Evolutionary conservation across 1,284 basidiomycete species (phyloP).

Genomic region (Exsudoporus floridanus): DNA sequence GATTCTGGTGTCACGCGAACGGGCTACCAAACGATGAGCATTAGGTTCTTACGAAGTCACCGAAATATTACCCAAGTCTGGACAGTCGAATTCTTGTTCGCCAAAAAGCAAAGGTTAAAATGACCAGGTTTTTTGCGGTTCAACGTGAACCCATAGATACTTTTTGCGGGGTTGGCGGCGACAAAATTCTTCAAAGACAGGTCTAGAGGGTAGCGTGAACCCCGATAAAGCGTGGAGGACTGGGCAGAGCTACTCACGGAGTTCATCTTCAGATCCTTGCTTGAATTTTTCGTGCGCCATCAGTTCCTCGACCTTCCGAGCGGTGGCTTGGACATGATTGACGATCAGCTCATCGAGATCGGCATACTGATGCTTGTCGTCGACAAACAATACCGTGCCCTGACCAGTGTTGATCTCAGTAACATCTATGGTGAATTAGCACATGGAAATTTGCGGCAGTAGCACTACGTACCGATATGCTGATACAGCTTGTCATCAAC

Average conservation of each 20-base stretch:
- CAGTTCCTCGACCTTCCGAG: constrained; percentile 91
- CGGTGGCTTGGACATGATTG: constrained; percentile 95
- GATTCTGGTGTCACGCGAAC: constrained; percentile 88
- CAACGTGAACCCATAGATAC: constrained; percentile 94
- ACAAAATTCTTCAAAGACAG: constrained; percentile 88
- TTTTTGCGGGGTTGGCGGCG: constrained; percentile 90
- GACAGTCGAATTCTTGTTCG: constrained; percentile 87
- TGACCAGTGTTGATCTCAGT: constrained; percentile 82
- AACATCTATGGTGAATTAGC: constrained; percentile 62
- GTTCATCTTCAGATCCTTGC: constrained; percentile 80
- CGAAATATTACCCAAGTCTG: constrained; percentile 77
- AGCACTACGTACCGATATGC: constrained; percentile 76
- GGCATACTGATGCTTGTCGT: constrained; percentile 80
- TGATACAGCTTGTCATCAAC: constrained; percentile 97
- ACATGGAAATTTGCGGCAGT: background rate
- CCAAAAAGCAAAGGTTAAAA: constrained; percentile 92
- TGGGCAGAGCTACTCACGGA: constrained; percentile 62
- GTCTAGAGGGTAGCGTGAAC: constrained; percentile 47
- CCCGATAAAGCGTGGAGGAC: background rate
- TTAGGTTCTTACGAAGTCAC: background rate
- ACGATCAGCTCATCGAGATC: constrained; percentile 98
- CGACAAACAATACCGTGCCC: constrained; percentile 76
- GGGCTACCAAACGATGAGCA: constrained; percentile 51
- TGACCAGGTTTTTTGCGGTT: constrained; percentile 91
- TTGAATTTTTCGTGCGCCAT: constrained; percentile 98